Evolutionary conservation across 352 stramenopile species (phyloP), one percentile per base, ranked within the genome.

Genomic region (Bremia lactucae): DNA sequence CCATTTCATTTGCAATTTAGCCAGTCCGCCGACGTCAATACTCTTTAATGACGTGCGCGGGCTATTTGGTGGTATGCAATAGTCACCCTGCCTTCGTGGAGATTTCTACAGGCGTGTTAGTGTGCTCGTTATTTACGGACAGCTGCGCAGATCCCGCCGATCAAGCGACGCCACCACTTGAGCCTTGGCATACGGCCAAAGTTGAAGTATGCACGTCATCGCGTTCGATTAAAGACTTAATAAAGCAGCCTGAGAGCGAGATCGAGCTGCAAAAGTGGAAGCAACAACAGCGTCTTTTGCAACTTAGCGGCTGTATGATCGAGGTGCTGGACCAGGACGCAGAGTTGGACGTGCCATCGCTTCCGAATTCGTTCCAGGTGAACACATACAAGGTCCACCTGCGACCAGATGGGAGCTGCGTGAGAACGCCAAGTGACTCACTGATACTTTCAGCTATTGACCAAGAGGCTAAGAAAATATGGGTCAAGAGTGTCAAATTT

Each of bases 1-100:
- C n/a, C n/a, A n/a, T n/a, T n/a, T n/a, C n/a, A n/a, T n/a, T n/a
- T n/a, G n/a, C n/a, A n/a, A n/a, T n/a, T n/a, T n/a, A n/a, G n/a
- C n/a, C n/a, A n/a, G n/a, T n/a, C n/a, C n/a, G n/a, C n/a, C n/a
- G n/a, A n/a, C n/a, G n/a, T n/a, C n/a, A n/a, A n/a, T n/a, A n/a
- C n/a, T n/a, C n/a, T n/a, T n/a, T n/a, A n/a, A 87, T 87, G 75
- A 69, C 72, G 0, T 80, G 72, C 47, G 75, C 72, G 5, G 75
- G 75, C 9, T 83, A 72, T 44, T 59, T 87, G 42, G 57, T 83
- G 36, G 52, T 80, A n/a, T 65, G 64, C 43, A 76, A 72, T 59
- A 67, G 54, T 35, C 52, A 49, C 26, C 46, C 66, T 6, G 70
- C 73, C 38, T 79, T 71, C 42, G 75, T 79, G 22, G 68, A 85